Percentiles rank a stretch among this genome's conserved stretches.
These are phyloP conservation scores for Metschnikowia noctiluminum DNA, from an alignment of 805 yeast genomes.

Conservation along the genomic window DNA sequence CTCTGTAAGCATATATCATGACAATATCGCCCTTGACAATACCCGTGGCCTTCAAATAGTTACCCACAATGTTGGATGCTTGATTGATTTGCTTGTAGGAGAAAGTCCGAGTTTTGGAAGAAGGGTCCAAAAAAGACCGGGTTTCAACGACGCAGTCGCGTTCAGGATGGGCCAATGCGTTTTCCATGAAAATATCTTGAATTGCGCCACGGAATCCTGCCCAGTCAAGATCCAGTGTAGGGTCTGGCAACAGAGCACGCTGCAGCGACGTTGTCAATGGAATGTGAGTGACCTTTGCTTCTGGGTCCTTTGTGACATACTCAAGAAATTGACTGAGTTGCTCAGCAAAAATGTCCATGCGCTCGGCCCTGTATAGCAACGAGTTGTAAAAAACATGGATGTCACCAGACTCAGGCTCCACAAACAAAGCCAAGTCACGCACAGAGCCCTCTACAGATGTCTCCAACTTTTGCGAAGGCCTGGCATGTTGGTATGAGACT, in stretches of 20 bases:
- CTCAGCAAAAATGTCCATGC: conserved; percentile 67
- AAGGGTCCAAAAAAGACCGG: conserved; percentile 57
- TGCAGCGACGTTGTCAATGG: conserved; percentile 71
- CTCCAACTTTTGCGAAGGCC: conserved; percentile 38
- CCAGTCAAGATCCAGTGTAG: conserved; percentile 87
- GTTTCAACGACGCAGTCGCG: conserved; percentile 93
- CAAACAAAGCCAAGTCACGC: conserved; percentile 62
- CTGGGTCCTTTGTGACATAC: conserved; percentile 33
- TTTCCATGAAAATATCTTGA: conserved; percentile 89
- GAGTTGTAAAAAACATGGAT: conserved; percentile 66
- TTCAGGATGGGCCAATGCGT: conserved; percentile 81
- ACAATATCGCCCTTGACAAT: conserved; percentile 90
- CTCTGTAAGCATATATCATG: conserved; percentile 96
- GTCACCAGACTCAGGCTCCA: conserved; percentile 23
- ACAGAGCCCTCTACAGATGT: conserved; percentile 50
- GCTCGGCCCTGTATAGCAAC: conserved; percentile 63
- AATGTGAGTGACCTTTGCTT: conserved; percentile 52
- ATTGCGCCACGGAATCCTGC: conserved; percentile 88
- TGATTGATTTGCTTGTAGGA: conserved; percentile 85
- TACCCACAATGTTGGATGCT: conserved; percentile 91
- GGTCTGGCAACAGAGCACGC: conserved; percentile 68
- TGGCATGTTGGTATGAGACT: conserved; percentile 52
- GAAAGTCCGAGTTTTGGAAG: conserved; percentile 63
- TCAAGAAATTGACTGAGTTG: conserved; percentile 60
- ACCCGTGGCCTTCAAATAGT: conserved; percentile 77